phyloP scores from a whole-genome alignment of 345 rosid species.

The Moringa oleifera region DNA sequence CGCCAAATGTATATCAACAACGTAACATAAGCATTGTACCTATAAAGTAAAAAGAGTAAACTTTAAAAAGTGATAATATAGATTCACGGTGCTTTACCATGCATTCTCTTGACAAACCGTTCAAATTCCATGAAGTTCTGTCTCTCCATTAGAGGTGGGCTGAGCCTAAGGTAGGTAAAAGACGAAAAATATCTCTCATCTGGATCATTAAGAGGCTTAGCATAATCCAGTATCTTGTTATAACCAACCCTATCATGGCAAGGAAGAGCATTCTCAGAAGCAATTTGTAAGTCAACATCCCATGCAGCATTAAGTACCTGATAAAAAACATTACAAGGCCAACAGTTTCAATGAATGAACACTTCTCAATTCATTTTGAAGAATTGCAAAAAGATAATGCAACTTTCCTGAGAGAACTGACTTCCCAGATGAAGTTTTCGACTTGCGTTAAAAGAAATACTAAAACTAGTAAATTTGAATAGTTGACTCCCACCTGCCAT shows the following conservation, averaged over 20 bases:
- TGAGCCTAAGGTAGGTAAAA: conserved; percentile 76
- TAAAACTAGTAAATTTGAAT: conserved; percentile 3
- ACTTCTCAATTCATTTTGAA: neutral
- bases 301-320: conserved; percentile 94
- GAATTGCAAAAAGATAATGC: neutral
- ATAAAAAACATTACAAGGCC: conserved; percentile 7
- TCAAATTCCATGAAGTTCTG: conserved; percentile 73
- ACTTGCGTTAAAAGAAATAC: neutral
- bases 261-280: conserved; percentile 70
- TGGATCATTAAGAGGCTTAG: conserved; percentile 80
- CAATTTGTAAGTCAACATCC: conserved; percentile 57
- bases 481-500: conserved; percentile 65
- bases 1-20: neutral
- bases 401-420: neutral
- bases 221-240: conserved; percentile 69
- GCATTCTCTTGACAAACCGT: conserved; percentile 79
- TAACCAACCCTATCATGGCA: conserved; percentile 67
- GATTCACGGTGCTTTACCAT: conserved; percentile 44
- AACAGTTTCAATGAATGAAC: neutral
- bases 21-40: neutral
- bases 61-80: neutral
- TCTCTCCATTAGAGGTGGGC: conserved; percentile 69
- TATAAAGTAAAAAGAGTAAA: neutral
- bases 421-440: neutral
- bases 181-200: conserved; percentile 71